Evolutionary conservation across 2,329 filamentous ascomycete genomes (phyloP), one percentile per base, ranked within the genome.

Genomic region (Aureobasidium sp.): DNA sequence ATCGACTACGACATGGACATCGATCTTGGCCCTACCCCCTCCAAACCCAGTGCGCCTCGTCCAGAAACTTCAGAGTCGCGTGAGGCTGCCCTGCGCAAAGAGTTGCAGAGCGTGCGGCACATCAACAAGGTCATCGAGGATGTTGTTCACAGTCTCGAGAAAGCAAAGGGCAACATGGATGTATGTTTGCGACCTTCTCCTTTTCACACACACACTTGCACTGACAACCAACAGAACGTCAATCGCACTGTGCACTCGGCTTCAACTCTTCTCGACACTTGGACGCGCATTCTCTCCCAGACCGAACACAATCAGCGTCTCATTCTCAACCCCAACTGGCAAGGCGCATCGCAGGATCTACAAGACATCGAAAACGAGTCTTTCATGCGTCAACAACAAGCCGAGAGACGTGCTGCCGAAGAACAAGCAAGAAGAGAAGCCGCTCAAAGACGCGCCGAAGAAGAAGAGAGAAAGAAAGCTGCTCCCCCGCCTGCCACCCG

Each of bases 301-400:
- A 96, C 93, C 4, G 93, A 98, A 70, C 93, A 98, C 71, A 97
- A 95, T 66, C 90, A 97, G 68, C 84, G 93, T 21, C 75, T 98
- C 47, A 85, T 98, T 39, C 77, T 97, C 40, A 86, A 95, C 64
- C 87, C 89, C 2, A 77, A 82, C 55, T 98, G 91, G 90, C 85
- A 91, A 65, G 93, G 93, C 54, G 87, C 90, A 24, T 87, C 82
- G 4, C 83, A 90, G 64, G 93, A 98, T 70, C 71, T 95, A 34
- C 77, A 81, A n/a, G 89, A 95, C 56, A 80, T 90, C 53, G 91
- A 97, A 69, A 84, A 83, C 51, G 91, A 97, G 66, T 83, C 83
- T 3, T 67, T 83, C 11, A 74, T 84, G 57, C 83, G 81, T 62
- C 86, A 88, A 64, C 84, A 89, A 61, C 88, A 86, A 40, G 86